A percentile compares a stretch with the other conserved stretches of the same genome.
phyloP scores from a whole-genome alignment of 495 filamentous ascomycete species.

The Neurospora terricola region DNA sequence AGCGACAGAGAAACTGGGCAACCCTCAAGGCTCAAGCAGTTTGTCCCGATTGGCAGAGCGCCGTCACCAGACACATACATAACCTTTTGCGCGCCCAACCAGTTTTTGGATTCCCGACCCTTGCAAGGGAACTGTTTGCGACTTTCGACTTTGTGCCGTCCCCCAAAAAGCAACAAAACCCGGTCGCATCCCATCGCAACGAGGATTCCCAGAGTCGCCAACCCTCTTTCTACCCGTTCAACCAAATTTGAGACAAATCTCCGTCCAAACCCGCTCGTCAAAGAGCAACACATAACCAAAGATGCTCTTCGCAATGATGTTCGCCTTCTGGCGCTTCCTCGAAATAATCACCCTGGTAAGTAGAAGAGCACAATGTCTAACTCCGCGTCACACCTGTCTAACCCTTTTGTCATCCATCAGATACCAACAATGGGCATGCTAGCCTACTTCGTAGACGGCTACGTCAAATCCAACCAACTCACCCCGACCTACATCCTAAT shows the following conservation, averaged over 20 bases:
- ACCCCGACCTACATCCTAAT: constrained; percentile 75
- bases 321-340: constrained; percentile 72
- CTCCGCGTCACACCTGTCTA: constrained; percentile 3
- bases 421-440: constrained; percentile 87
- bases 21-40: not conserved
- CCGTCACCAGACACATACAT: not conserved
- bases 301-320: constrained; percentile 72
- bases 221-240: not conserved
- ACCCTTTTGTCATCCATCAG: constrained; percentile 15
- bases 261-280: not conserved
- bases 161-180: not conserved
- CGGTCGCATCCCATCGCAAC: not conserved
- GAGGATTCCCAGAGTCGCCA: not conserved
- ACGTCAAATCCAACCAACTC: constrained; percentile 55
- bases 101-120: not conserved
- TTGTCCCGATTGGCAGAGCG: not conserved
- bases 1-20: not conserved
- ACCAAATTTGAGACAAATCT: not conserved
- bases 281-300: constrained; percentile 15
- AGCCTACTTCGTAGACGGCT: constrained; percentile 73
- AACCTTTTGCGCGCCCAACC: not conserved
- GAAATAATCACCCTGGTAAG: constrained; percentile 68
- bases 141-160: not conserved
- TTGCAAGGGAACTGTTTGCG: not conserved
- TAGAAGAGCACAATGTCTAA: not conserved